These are phyloP conservation scores for Naganishia randhawae DNA, from an alignment of 768 basidiomycete species.

Conservation along the genomic window DNA sequence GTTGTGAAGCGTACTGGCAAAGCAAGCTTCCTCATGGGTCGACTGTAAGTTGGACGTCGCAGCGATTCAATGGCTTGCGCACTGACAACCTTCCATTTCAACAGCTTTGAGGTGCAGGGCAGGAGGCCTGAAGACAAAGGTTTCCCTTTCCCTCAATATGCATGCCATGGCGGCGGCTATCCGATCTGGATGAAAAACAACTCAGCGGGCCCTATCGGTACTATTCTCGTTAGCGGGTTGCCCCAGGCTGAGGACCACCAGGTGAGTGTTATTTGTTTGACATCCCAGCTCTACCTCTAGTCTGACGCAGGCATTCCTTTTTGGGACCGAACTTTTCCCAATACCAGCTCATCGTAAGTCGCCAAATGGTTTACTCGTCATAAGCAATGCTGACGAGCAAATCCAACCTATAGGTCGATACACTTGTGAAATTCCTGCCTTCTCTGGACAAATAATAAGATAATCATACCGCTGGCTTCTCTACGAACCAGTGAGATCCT, in stretches of 20 bases:
- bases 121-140: slow-evolving; percentile 33
- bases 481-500: too few species aligned
- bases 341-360: slow-evolving; percentile 23
- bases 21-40: slow-evolving; percentile 33
- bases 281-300: too few species aligned
- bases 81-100: neutral
- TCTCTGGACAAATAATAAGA: slow-evolving; percentile 13
- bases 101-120: slow-evolving; percentile 33
- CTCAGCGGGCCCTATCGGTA: slow-evolving; percentile 35
- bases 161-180: slow-evolving; percentile 39
- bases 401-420: slow-evolving; percentile 16
- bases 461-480: too few species aligned
- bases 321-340: neutral
- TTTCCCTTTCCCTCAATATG: slow-evolving; percentile 38
- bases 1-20: slow-evolving; percentile 33
- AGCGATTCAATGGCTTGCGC: too few species aligned
- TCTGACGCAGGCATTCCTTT: neutral
- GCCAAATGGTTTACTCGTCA: neutral
- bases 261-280: neutral
- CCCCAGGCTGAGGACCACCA: slow-evolving; percentile 44
- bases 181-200: slow-evolving; percentile 33
- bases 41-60: slow-evolving; percentile 32
- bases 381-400: neutral
- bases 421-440: slow-evolving; percentile 27
- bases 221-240: slow-evolving; percentile 43